phyloP scores from a whole-genome alignment of 179 eudicot genomes.

The Sideroxylon spinosum region DNA sequence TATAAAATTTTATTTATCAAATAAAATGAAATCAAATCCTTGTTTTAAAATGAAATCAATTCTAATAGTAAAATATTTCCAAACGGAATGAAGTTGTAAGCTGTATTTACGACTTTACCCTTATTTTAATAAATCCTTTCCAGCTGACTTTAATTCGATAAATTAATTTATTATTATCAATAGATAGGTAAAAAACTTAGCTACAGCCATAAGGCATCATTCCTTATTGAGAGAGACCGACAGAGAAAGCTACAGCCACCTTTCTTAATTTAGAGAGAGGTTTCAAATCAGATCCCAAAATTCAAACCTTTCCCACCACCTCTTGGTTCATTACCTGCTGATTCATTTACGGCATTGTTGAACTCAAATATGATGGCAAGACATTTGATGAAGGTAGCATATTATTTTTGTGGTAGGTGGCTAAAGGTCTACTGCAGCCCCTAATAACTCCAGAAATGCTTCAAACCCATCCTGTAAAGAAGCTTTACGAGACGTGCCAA shows the following conservation, averaged over 20 bases:
- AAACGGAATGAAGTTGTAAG: too few species aligned
- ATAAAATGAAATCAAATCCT: too few species aligned
- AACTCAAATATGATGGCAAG: background rate
- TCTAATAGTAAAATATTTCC: too few species aligned
- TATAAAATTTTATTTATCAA: too few species aligned
- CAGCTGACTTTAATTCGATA: too few species aligned
- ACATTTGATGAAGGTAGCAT: background rate
- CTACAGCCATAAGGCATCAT: too few species aligned
- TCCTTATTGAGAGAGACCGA: background rate
- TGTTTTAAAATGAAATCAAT: too few species aligned
- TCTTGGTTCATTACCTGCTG: background rate
- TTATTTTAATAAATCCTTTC: too few species aligned
- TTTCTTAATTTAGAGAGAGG: background rate
- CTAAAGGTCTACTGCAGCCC: constrained; percentile 42
- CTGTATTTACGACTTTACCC: too few species aligned
- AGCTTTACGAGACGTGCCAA: constrained; percentile 49
- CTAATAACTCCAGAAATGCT: constrained; percentile 44
- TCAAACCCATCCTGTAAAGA: constrained; percentile 39
- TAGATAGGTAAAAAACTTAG: too few species aligned
- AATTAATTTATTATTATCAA: too few species aligned
- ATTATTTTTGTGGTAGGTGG: constrained; percentile 29
- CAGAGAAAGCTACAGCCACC: background rate
- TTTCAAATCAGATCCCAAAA: background rate
- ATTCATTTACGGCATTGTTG: background rate
- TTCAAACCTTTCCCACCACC: background rate